These are phyloP conservation scores for Suhomyces maxii DNA, from an alignment of 1,139 yeast genomes.

Conservation along the genomic window DNA sequence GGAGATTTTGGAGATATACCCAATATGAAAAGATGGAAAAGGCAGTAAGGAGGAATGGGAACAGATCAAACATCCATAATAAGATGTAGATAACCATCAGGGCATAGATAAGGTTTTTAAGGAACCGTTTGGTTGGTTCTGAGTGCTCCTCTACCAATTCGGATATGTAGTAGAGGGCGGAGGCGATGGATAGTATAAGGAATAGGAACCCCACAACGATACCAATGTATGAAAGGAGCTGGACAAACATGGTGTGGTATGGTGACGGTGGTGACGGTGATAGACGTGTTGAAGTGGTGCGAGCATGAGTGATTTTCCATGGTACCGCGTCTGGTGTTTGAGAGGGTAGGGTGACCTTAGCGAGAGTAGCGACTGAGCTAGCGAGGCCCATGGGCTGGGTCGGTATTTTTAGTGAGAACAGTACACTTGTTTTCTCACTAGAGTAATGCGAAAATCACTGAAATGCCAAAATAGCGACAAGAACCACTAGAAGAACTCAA, in stretches of 20 bases:
- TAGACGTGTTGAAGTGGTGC: not conserved
- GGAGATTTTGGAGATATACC: constrained; percentile 73
- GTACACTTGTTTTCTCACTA: too few species aligned
- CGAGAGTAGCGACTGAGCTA: too few species aligned
- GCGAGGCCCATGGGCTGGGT: too few species aligned
- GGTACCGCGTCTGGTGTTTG: too few species aligned
- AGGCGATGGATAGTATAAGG: constrained; percentile 61
- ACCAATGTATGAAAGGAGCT: constrained; percentile 63
- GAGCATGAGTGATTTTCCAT: too few species aligned
- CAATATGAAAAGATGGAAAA: constrained; percentile 71
- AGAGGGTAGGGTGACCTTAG: too few species aligned
- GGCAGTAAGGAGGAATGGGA: constrained; percentile 66
- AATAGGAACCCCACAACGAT: constrained; percentile 72
- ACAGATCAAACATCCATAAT: constrained; percentile 68
- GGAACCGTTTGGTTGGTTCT: constrained; percentile 73
- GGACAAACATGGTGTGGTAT: constrained; percentile 34
- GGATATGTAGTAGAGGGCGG: constrained; percentile 86
- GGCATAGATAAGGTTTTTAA: constrained; percentile 60
- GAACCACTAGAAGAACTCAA: too few species aligned
- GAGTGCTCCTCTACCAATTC: constrained; percentile 94
- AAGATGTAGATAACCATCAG: constrained; percentile 56
- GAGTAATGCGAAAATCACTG: too few species aligned
- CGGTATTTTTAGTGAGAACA: too few species aligned
- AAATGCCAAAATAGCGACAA: too few species aligned
- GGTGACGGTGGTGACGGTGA: not conserved